Evolutionary conservation across 352 stramenopile genomes (phyloP).

Genomic region (Globisporangium heterothallicum): DNA sequence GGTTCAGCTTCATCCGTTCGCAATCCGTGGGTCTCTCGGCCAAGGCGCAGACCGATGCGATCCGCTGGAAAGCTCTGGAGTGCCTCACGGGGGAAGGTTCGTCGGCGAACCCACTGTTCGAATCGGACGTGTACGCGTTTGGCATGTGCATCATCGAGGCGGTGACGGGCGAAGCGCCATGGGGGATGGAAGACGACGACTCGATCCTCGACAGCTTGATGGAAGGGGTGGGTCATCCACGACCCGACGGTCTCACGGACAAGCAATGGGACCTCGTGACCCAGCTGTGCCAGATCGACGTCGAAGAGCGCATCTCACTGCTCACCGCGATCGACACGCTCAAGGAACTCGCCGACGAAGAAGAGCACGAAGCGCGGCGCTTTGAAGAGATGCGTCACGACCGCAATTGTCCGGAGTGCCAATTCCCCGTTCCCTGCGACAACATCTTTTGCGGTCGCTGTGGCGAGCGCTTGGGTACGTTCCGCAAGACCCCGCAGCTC

Average conservation of each 20-base stretch:
- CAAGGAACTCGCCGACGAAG: constrained; percentile 8
- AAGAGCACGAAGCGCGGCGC: constrained; percentile 12
- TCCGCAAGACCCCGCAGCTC: neutral
- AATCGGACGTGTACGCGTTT: constrained; percentile 35
- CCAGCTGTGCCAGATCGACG: constrained; percentile 4
- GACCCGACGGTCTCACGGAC: constrained; percentile 9
- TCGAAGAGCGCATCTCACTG: constrained; percentile 8
- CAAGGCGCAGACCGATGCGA: constrained; percentile 27
- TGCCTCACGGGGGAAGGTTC: constrained; percentile 19
- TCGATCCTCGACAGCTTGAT: constrained; percentile 21
- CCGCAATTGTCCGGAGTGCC: constrained; percentile 11
- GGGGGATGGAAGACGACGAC: constrained; percentile 21
- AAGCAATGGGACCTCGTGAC: constrained; percentile 12
- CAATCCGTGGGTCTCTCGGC: constrained; percentile 23
- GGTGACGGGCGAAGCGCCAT: constrained; percentile 27
- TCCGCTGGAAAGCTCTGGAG: constrained; percentile 38
- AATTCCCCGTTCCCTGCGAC: constrained; percentile 14
- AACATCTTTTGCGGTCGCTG: constrained; percentile 13
- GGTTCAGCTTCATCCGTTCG: constrained; percentile 29
- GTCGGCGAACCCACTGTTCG: constrained; percentile 17
- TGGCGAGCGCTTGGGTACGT: constrained; percentile 13
- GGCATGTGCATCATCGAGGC: constrained; percentile 44
- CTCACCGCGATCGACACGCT: constrained; percentile 7
- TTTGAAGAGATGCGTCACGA: constrained; percentile 12
- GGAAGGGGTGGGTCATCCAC: constrained; percentile 9